Percentiles rank a stretch among this genome's conserved stretches.
Evolutionary conservation across 2,329 filamentous ascomycete species (phyloP).

Genomic region (Penicillium freii): DNA sequence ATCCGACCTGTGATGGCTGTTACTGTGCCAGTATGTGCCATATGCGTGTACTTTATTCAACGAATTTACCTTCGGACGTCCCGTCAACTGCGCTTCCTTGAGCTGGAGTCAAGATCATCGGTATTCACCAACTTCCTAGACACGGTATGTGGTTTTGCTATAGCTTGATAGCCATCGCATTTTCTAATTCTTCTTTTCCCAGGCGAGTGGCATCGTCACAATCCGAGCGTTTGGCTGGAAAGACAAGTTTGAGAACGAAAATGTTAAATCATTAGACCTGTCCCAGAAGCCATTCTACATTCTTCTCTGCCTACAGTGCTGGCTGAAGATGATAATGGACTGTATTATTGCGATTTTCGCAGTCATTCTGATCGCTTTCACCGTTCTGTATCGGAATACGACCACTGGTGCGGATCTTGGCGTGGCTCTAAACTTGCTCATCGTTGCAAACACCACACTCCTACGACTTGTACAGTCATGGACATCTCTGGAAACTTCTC

Average conservation of each 20-base stretch:
- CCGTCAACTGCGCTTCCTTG: constrained; percentile 4
- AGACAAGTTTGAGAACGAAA: background rate
- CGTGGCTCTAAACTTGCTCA: constrained; percentile 5
- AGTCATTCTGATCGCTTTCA: background rate
- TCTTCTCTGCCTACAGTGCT: background rate
- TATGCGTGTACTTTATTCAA: background rate
- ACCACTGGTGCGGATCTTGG: background rate
- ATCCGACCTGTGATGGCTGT: background rate
- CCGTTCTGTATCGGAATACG: background rate
- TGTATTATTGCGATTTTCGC: background rate
- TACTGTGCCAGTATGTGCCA: background rate
- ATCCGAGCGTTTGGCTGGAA: background rate
- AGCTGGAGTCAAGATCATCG: constrained; percentile 1
- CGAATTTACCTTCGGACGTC: constrained; percentile 6
- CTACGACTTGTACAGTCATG: background rate
- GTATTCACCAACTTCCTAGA: constrained; percentile 4
- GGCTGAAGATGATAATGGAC: background rate
- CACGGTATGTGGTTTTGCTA: background rate
- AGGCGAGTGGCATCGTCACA: background rate
- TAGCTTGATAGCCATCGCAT: background rate
- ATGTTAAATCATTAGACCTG: background rate
- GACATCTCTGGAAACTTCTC: constrained; percentile 4
- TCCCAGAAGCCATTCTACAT: background rate
- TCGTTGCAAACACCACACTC: constrained; percentile 6
- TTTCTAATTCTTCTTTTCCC: background rate